Base-by-base conservation (phyloP, 164 flowering plant genomes). In the Piper betle region DNA sequence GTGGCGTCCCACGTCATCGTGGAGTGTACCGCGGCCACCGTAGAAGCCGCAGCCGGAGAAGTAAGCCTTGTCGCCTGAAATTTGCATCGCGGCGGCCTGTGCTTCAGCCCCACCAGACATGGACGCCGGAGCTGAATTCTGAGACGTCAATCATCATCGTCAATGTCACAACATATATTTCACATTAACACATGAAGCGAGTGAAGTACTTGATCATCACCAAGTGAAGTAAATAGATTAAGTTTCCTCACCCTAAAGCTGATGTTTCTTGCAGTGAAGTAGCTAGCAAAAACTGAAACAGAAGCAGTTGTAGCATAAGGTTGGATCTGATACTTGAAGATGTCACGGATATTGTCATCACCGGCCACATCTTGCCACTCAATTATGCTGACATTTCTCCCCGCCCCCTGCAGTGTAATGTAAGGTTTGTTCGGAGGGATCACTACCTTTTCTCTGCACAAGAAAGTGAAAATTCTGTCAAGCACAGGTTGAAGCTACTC, bases 91-190 rank as follows among this genome's bases (percentile, higher is more conserved):
- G 59, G 80, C 96, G 17, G 96, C 97, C 68, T 90, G 97, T 91
- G 91, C 82, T 54, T 97, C 98, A 56, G 86, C 75, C 85, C 84
- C 81, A 4, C 96, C 96, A 9, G 98, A 96, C 83, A 84, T 58
- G 6, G 98, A 96, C 9, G 96, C 97, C 43, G 98, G 97, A 10
- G 96, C 89, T 10, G 98, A 90, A 65, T 87, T 93, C 98, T 92
- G 67, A 42, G 9, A 10, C 9, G 9, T 10, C 0, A 10, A 42
- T 6, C 11, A 42, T 42, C 3, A 42, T 42, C 33, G 2, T 25
- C 33, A 25, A 25, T 25, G 33, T 25, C 33, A n/a, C n/a, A 25
- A 25, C 33, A 25, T 25, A 25, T 25, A 25, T 25, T 25, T 25
- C 33, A 25, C 33, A 25, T 25, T 25, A 25, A 25, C 1, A 25